Conservation (phyloP, 208 protist genomes). For the Acanthamoeba rhysodes region DNA sequence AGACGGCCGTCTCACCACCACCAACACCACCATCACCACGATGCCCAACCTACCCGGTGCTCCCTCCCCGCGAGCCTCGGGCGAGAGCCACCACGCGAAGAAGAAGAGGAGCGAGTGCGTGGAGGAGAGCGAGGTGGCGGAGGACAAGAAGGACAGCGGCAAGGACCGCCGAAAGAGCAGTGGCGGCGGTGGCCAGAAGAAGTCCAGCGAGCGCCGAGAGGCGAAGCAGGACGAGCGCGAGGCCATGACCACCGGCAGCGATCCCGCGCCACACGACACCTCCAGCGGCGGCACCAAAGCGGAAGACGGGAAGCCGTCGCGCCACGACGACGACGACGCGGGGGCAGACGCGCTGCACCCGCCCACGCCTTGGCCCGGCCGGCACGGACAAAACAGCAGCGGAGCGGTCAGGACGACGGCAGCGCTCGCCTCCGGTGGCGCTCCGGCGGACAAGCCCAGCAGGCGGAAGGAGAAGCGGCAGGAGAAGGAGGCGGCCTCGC, state of each 20-base stretch:
- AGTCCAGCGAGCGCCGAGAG: neutral
- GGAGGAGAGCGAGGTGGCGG: neutral
- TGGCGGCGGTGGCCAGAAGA: neutral
- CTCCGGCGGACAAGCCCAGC: neutral
- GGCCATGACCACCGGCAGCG: neutral
- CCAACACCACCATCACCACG: neutral
- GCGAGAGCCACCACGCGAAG: neutral
- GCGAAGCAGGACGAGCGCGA: neutral
- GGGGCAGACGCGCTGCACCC: neutral
- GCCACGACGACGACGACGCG: neutral
- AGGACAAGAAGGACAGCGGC: neutral
- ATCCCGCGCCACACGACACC: neutral
- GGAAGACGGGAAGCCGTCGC: neutral
- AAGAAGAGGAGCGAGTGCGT: neutral
- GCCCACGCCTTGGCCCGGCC: neutral
- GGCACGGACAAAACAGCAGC: neutral
- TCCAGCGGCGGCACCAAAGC: neutral
- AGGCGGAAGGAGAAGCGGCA: neutral
- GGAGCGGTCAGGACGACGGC: neutral
- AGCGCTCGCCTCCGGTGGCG: neutral
- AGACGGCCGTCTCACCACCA: neutral
- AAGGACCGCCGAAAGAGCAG: neutral
- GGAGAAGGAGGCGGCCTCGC: neutral
- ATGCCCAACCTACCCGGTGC: neutral
- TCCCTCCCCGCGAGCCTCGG: neutral